Base-by-base conservation (phyloP, 352 stramenopile genomes). In the Phytophthora chlamydospora region DNA sequence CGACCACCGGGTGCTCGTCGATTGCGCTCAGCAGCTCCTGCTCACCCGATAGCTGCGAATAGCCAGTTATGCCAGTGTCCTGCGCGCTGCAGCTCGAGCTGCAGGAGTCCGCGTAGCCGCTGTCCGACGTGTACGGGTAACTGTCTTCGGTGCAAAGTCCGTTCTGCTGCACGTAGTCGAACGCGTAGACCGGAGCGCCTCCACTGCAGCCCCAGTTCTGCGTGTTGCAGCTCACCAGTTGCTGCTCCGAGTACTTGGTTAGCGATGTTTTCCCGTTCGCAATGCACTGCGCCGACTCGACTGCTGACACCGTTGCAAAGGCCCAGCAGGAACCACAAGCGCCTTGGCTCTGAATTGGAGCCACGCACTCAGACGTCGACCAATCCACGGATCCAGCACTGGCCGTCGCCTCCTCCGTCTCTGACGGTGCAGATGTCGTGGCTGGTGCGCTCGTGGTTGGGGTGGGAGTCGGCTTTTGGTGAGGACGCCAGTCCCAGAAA, bases 241-340 rank as follows among this genome's bases (percentile, higher is more conserved):
- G 89, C 59, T 98, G 85, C 75, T 98, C 94, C 24, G 88, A 97
- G 21, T 98, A 83, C 63, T 94, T 89, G n/a, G 83, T 81, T 12
- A 97, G 69, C 11, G 63, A 74, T 10, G 56, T 69, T 32, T 88
- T 83, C 4, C 80, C 91, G 19, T 68, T 78, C 3, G 70, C 53
- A 35, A 98, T 89, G 41, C 90, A 97, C 68, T 97, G 83, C 0
- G 88, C 91, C 9, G 91, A 92, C 71, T 99, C 96, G 10, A 98
- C 71, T 1, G 84, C 91, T 6, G 96, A 89, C 1, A 96, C 89
- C 0, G 95, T 94, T 12, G 95, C 96, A 78, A 99, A 99, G 6
- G 96, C 91, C 97, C 97, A 99, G 77, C 97, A 99, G 1, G 91
- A 97, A 41, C 97, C 97, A 72, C 97, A 99, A 8, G 84, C 64